Evolutionary conservation across 2,329 filamentous ascomycete genomes (phyloP), one percentile per base, ranked within the genome.

Genomic region (Arthrobotrys sinensis): DNA sequence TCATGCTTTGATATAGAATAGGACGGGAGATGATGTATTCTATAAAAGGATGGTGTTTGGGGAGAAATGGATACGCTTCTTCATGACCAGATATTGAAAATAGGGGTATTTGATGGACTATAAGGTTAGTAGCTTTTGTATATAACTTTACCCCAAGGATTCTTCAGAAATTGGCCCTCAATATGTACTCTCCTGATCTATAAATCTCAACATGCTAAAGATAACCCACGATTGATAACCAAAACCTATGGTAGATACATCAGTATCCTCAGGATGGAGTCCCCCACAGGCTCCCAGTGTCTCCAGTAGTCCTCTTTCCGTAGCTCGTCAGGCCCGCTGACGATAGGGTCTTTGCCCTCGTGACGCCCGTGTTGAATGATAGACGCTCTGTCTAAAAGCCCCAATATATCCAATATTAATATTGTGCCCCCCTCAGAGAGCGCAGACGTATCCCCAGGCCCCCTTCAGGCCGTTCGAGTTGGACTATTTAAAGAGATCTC

Each of bases 301-400:
- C 7, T 38, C 36, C 40, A 8, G 12, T 16, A 45, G 6, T 10
- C 40, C 7, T 7, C 16, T 40, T 10, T 14, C 50, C 7, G 21
- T 14, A 57, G 52, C 52, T 57, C 34, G 12, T 36, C 24, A 14
- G 12, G 16, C 19, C 19, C 28, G 55, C 19, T 6, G 55, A 28
- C 36, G 55, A 16, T 43, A 40, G 16, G 24, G 36, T 28, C 55
- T 16, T 28, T 43, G 14, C 19, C 55, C 16, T 28, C 7, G 43
- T 60, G 36, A 10, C 19, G 55, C 11, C 12, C 36, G 36, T 24
- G 55, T 60, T 60, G 55, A 60, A 60, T n/a, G 16, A 36, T 43
- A 40, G 34, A 43, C 55, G n/a, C 55, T 60, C 55, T 24, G 36
- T 60, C n/a, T 57, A n/a, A 36, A 60, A 60, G 55, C 55, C 19